A percentile compares a stretch with the other conserved stretches of the same genome.
These are phyloP conservation scores for Cytospora piceicola DNA, from an alignment of 2,329 filamentous ascomycete species.

Conservation along the genomic window DNA sequence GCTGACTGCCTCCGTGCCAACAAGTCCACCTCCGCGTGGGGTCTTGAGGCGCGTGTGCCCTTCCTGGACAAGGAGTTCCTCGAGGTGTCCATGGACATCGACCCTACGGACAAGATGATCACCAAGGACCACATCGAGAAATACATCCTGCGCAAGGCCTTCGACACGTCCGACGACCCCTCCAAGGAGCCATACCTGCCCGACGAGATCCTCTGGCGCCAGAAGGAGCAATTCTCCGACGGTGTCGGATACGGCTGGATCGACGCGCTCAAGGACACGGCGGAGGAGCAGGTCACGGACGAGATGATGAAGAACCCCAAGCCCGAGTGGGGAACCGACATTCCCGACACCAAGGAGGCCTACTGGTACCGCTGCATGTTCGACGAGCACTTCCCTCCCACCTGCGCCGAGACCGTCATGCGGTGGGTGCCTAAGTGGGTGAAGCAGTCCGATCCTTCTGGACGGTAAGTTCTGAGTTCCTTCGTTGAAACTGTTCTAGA, in stretches of 20 bases:
- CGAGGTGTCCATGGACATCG: conserved; percentile 88
- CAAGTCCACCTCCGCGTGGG: conserved; percentile 99
- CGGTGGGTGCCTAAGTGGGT: conserved; percentile 98
- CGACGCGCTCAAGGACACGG: conserved; percentile 93
- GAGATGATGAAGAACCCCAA: conserved; percentile 99
- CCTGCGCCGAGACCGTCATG: conserved; percentile 91
- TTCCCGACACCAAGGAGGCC: conserved; percentile 96
- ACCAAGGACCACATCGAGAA: conserved; percentile 89
- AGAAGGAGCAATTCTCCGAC: conserved; percentile 99
- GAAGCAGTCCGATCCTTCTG: conserved; percentile 92
- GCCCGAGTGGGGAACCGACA: conserved; percentile 89
- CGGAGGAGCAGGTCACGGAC: conserved; percentile 86
- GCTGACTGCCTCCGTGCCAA: conserved; percentile 97
- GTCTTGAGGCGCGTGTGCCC: conserved; percentile 94
- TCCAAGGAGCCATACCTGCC: conserved; percentile 85
- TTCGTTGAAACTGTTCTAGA: neutral
- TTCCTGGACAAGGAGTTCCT: conserved; percentile 99
- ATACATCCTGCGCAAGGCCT: conserved; percentile 96
- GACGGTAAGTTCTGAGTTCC: conserved; percentile 63
- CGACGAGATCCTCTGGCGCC: conserved; percentile 92
- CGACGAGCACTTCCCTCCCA: conserved; percentile 94
- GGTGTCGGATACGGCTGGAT: conserved; percentile 99
- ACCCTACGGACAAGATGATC: conserved; percentile 95
- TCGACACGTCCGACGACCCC: conserved; percentile 89
- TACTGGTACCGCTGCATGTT: conserved; percentile 99